phyloP scores from a whole-genome alignment of 169 alveolate genomes.

The Plasmodium berghei region DNA sequence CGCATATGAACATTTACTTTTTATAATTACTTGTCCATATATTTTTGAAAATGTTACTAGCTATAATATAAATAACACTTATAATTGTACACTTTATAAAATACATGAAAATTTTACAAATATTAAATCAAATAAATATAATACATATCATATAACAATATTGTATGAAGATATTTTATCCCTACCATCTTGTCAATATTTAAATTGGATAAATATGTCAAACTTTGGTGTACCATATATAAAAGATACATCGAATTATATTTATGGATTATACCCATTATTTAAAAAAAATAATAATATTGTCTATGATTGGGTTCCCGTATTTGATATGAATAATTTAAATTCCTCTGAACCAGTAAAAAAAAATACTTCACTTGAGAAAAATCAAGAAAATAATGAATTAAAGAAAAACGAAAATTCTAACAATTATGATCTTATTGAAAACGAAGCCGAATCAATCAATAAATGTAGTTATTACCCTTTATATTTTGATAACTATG shows the following conservation, averaged over 20 bases:
- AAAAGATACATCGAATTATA: conserved; percentile 65
- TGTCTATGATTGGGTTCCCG: conserved; percentile 76
- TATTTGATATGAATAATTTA: conserved; percentile 51
- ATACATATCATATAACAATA: conserved; percentile 71
- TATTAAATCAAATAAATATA: conserved; percentile 59
- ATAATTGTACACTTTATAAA: conserved; percentile 72
- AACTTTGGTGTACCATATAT: conserved; percentile 74
- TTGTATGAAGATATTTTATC: conserved; percentile 69
- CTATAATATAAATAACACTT: conserved; percentile 58
- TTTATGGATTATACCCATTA: conserved; percentile 70
- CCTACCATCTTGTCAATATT: conserved; percentile 65
- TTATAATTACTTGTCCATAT: conserved; percentile 55
- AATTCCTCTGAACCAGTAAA: conserved; percentile 8
- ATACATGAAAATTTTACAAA: conserved; percentile 68
- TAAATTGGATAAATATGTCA: conserved; percentile 73
- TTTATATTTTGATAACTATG: conserved; percentile 65
- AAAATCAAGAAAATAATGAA: not conserved
- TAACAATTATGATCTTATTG: not conserved
- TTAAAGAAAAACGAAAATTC: not conserved
- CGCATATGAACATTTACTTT: conserved; percentile 74
- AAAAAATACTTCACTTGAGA: not conserved
- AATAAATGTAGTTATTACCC: conserved; percentile 43
- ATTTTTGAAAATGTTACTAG: conserved; percentile 60
- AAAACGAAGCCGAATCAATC: not conserved
- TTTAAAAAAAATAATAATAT: conserved; percentile 58